These are phyloP conservation scores for Penicillium sp. DNA, from an alignment of 2,329 filamentous ascomycete genomes.

Conservation along the genomic window DNA sequence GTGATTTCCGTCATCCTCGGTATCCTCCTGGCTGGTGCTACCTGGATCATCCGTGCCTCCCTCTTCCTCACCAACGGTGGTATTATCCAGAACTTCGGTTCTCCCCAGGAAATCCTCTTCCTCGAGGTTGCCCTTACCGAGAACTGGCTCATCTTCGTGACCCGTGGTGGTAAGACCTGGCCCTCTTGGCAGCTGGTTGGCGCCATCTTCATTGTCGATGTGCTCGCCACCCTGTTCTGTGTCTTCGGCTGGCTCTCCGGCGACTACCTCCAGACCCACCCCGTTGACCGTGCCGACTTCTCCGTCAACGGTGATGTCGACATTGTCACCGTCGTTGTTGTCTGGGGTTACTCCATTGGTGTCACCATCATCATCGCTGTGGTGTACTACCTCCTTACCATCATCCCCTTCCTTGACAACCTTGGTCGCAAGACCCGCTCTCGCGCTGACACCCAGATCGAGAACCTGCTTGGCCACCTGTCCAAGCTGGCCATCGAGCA, in stretches of 20 bases:
- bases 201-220: slow-evolving; percentile 66
- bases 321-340: slow-evolving; percentile 47
- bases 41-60: slow-evolving; percentile 64
- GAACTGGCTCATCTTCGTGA: slow-evolving; percentile 97
- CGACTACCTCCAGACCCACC: slow-evolving; percentile 29
- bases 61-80: slow-evolving; percentile 66
- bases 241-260: slow-evolving; percentile 66
- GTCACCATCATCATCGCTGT: slow-evolving; percentile 47
- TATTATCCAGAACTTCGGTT: slow-evolving; percentile 66
- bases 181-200: slow-evolving; percentile 68
- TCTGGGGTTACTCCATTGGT: slow-evolving; percentile 48
- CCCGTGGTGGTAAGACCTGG: slow-evolving; percentile 68
- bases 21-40: slow-evolving; percentile 57
- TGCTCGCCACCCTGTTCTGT: slow-evolving; percentile 63
- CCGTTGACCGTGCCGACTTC: slow-evolving; percentile 24
- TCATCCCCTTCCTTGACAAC: slow-evolving; percentile 41
- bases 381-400: slow-evolving; percentile 44
- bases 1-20: slow-evolving; percentile 56
- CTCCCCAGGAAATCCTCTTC: slow-evolving; percentile 72
- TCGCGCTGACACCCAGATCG: slow-evolving; percentile 45
- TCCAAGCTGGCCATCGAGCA: slow-evolving; percentile 47
- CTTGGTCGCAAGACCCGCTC: slow-evolving; percentile 46
- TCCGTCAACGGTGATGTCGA: slow-evolving; percentile 48
- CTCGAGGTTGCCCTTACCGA: slow-evolving; percentile 83
- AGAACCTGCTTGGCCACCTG: slow-evolving; percentile 47